These are phyloP conservation scores for Odontarrhena argentea DNA, from an alignment of 345 rosid species.

Conservation along the genomic window DNA sequence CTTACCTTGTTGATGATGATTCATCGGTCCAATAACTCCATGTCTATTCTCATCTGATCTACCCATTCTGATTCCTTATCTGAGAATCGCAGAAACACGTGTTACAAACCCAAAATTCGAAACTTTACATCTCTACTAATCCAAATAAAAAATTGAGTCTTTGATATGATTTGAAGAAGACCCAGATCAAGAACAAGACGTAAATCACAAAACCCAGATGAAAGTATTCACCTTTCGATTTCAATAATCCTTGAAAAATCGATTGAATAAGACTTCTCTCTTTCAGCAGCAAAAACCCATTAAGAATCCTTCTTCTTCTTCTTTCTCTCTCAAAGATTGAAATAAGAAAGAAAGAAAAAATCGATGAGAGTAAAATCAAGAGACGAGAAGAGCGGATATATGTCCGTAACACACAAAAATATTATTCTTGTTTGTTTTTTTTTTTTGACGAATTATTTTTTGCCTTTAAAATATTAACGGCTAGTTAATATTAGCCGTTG, in stretches of 20 bases:
- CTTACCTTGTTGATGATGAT: slow-evolving; percentile 50
- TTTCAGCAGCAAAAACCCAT: slow-evolving; percentile 40
- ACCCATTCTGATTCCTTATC: slow-evolving; percentile 50
- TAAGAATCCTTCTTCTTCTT: slow-evolving; percentile 30
- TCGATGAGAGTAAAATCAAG: slow-evolving; percentile 23
- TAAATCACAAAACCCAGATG: slow-evolving; percentile 37
- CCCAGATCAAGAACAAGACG: slow-evolving; percentile 41
- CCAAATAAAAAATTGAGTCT: slow-evolving; percentile 8
- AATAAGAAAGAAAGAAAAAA: not conserved
- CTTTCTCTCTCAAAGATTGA: slow-evolving; percentile 17
- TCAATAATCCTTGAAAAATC: slow-evolving; percentile 5
- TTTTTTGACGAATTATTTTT: not conserved
- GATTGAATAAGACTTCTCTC: not conserved
- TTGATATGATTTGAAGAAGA: slow-evolving; percentile 15
- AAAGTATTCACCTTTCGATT: slow-evolving; percentile 33
- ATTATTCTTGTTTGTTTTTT: slow-evolving; percentile 5
- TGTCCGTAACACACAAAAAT: slow-evolving; percentile 48
- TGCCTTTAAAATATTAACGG: slow-evolving; percentile 62
- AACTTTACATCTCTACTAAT: not conserved
- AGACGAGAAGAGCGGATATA: slow-evolving; percentile 59
- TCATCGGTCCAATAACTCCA: slow-evolving; percentile 59
- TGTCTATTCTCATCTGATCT: slow-evolving; percentile 81
- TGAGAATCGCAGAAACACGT: slow-evolving; percentile 9
- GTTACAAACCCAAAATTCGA: not conserved
- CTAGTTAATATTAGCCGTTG: slow-evolving; percentile 65